Evolutionary conservation across 2,329 filamentous ascomycete species (phyloP), one percentile per base, ranked within the genome.

Genomic region (Plectosphaerella sp.): DNA sequence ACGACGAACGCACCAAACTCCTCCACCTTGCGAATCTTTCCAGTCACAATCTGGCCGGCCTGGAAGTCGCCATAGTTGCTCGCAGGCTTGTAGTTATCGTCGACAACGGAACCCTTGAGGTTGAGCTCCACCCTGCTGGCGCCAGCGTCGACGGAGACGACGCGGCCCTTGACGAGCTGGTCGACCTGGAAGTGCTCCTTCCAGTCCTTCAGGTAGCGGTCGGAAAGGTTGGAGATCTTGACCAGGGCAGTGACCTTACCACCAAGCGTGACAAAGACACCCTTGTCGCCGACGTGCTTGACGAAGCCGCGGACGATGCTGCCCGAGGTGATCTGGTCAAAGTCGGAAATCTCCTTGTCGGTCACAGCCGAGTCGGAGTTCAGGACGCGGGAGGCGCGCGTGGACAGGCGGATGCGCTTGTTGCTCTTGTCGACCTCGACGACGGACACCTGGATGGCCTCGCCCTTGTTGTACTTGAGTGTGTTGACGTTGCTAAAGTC

Each of bases 1-100:
- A 95, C 83, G 60, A 99, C 88, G 67, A 99, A 99, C 5, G 93
- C 93, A 58, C 94, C 94, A 66, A 92, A 99, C 33, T 96, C 89
- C 64, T 96, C 90, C 2, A 97, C 91, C 70, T 95, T 96, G 61
- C 92, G 87, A 52, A 99, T 84, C 65, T 90, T 96, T 47, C 92
- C 94, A 12, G 89, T 96, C 35, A 99, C 80, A 33, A 91, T 74
- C 68, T 96, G 89, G 7, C 91, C 92, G 56, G 81, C 74, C 64
- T 87, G 83, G 52, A 97, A 75, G 59, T 96, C 89, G n/a, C 79
- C 77, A 56, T 93, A 87, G 1, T 81, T 86, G n/a, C 87, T 67
- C 2, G 84, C 86, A 20, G 88, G 82, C 45, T 84, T 82, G 68
- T 90, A 96, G 59, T 92, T 78, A 57, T 88, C 83, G 53, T 95